A percentile compares a stretch with the other conserved stretches of the same genome.
These are phyloP conservation scores for Coemansia sp. DNA, from an alignment of 192 early-diverging fungal species.

Conservation along the genomic window DNA sequence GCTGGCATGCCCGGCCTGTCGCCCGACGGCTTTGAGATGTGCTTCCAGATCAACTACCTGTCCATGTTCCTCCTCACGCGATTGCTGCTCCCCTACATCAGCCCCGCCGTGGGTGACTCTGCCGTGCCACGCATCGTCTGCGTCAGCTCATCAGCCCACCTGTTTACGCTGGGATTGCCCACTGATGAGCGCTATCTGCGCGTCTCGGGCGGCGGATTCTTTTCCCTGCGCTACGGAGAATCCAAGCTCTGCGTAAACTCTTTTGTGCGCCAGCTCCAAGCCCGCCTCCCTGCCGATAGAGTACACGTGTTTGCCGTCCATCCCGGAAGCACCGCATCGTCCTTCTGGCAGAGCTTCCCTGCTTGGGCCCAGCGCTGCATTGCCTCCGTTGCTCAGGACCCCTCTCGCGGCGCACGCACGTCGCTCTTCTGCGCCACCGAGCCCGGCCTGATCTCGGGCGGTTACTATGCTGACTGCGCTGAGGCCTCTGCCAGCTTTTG, in stretches of 20 bases:
- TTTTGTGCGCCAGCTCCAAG: slow-evolving; percentile 34
- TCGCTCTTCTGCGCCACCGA: slow-evolving; percentile 51
- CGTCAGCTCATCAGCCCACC: slow-evolving; percentile 44
- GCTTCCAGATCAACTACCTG: slow-evolving; percentile 54
- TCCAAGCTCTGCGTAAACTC: slow-evolving; percentile 50
- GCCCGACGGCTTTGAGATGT: slow-evolving; percentile 51
- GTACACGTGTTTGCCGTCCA: slow-evolving; percentile 34
- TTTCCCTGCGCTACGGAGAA: slow-evolving; percentile 49
- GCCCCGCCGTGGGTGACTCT: background rate
- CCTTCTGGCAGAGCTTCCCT: slow-evolving; percentile 42
- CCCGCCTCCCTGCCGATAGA: slow-evolving; percentile 12
- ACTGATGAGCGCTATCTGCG: slow-evolving; percentile 45
- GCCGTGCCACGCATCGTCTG: slow-evolving; percentile 32
- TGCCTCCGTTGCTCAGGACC: slow-evolving; percentile 38
- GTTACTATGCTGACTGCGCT: slow-evolving; percentile 46
- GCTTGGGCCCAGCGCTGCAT: slow-evolving; percentile 41
- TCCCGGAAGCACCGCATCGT: slow-evolving; percentile 47
- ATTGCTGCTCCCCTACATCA: slow-evolving; percentile 31
- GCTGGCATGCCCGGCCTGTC: slow-evolving; percentile 45
- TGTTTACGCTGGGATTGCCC: slow-evolving; percentile 46
- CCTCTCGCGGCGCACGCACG: slow-evolving; percentile 38
- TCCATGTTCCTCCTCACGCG: slow-evolving; percentile 51
- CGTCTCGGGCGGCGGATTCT: slow-evolving; percentile 31
- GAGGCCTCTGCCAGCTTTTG: slow-evolving; percentile 34
- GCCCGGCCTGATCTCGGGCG: slow-evolving; percentile 23